These are phyloP conservation scores for Fraxinus nigra DNA, from an alignment of 305 asterid species.

Conservation along the genomic window DNA sequence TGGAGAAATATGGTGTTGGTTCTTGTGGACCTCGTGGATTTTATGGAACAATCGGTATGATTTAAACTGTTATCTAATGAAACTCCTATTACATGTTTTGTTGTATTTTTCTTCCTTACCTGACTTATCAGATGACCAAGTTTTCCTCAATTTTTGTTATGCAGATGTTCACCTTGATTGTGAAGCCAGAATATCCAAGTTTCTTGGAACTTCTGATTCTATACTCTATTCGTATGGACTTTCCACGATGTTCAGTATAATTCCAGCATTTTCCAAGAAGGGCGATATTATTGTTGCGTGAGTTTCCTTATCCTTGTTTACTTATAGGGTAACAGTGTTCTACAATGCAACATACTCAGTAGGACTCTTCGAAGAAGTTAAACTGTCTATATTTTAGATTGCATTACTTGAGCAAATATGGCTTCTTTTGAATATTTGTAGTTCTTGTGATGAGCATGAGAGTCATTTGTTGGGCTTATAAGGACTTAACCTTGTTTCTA, in stretches of 20 bases:
- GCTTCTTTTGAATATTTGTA: background rate
- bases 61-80: slow-evolving; percentile 9
- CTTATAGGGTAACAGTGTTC: background rate
- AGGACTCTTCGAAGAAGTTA: slow-evolving; percentile 15
- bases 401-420: background rate
- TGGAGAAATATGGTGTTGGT: slow-evolving; percentile 97
- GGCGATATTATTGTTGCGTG: slow-evolving; percentile 87
- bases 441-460: background rate
- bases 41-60: slow-evolving; percentile 94
- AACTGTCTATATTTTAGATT: background rate
- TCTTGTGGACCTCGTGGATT: slow-evolving; percentile 99
- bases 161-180: slow-evolving; percentile 98
- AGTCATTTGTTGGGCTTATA: background rate
- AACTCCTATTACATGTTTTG: background rate
- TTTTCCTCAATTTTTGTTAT: slow-evolving; percentile 12
- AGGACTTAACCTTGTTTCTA: background rate
- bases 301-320: slow-evolving; percentile 34
- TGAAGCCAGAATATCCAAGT: slow-evolving; percentile 84
- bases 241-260: slow-evolving; percentile 95
- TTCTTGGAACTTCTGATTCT: slow-evolving; percentile 90
- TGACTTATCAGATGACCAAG: background rate
- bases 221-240: slow-evolving; percentile 95
- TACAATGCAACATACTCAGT: background rate
- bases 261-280: slow-evolving; percentile 95
- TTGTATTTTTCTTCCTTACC: slow-evolving; percentile 2